Conservation (phyloP, 495 filamentous ascomycete species). For the Polyplosphaeria fusca region DNA sequence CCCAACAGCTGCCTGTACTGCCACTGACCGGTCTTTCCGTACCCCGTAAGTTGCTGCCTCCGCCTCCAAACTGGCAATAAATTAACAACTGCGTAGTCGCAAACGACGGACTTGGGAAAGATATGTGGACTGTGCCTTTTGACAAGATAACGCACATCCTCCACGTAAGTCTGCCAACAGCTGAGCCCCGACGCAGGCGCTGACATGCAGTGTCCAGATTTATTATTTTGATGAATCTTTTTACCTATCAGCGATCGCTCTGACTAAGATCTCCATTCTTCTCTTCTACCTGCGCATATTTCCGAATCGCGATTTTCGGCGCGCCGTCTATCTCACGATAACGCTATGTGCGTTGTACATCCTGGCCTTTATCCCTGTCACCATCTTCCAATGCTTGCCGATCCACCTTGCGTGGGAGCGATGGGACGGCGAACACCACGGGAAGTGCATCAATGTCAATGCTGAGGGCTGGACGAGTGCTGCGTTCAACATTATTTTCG, state of each 20-base stretch:
- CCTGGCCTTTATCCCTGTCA: conserved; percentile 41
- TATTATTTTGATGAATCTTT: conserved; percentile 32
- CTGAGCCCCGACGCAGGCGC: too few relatives aligned
- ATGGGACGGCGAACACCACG: conserved; percentile 32
- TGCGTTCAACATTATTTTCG: conserved; percentile 35
- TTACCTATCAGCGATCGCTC: conserved; percentile 43
- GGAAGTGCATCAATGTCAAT: conserved; percentile 31
- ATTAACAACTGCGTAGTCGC: conserved; percentile 11
- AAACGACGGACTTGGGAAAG: conserved; percentile 22
- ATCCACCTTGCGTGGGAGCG: conserved; percentile 33
- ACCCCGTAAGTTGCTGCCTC: conserved; percentile 6
- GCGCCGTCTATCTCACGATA: conserved; percentile 36
- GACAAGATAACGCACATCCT: conserved; percentile 27
- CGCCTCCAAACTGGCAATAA: neutral
- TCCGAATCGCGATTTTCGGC: conserved; percentile 38
- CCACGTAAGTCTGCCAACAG: conserved; percentile 7
- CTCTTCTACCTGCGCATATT: conserved; percentile 54
- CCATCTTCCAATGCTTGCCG: conserved; percentile 48
- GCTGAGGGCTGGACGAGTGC: conserved; percentile 20
- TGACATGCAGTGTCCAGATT: conserved; percentile 4
- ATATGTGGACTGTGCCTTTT: conserved; percentile 30
- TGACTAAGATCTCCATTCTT: conserved; percentile 49
- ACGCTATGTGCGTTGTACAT: conserved; percentile 41
- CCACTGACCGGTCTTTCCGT: conserved; percentile 20
- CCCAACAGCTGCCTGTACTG: conserved; percentile 16